Evolutionary conservation across 768 basidiomycete genomes (phyloP).

Genomic region (Cystobasidium tubakii): DNA sequence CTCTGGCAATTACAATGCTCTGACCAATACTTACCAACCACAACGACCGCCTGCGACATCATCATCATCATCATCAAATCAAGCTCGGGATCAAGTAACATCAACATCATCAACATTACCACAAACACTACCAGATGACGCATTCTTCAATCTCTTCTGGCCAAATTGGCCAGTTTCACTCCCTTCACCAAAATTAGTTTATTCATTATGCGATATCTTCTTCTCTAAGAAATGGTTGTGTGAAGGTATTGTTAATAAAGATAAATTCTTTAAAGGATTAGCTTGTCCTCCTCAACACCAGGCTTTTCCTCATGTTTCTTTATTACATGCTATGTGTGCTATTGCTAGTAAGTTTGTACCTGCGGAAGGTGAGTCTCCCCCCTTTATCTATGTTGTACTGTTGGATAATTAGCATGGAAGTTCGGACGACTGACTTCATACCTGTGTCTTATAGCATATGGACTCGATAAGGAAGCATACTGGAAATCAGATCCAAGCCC

Average conservation of each 20-base stretch:
- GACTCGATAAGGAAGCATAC: slow-evolving; percentile 35
- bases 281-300: slow-evolving; percentile 35
- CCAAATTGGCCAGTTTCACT: slow-evolving; percentile 41
- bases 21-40: neutral
- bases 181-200: slow-evolving; percentile 37
- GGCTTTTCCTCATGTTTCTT: slow-evolving; percentile 38
- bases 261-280: slow-evolving; percentile 28
- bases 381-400: slow-evolving; percentile 16
- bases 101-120: neutral
- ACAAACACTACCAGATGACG: slow-evolving; percentile 3
- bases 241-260: slow-evolving; percentile 37
- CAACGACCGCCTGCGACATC: neutral
- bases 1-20: neutral
- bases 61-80: neutral
- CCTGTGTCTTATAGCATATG: neutral
- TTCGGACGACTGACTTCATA: neutral
- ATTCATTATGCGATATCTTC: slow-evolving; percentile 42
- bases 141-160: slow-evolving; percentile 36
- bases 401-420: neutral
- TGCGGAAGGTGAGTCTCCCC: slow-evolving; percentile 23
- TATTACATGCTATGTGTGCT: slow-evolving; percentile 42
- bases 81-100: neutral
- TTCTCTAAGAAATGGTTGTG: slow-evolving; percentile 35
- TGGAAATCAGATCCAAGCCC: slow-evolving; percentile 27
- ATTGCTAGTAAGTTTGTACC: slow-evolving; percentile 36